Conservation (phyloP, 306 rosid species). For the Malus sieversii region DNA sequence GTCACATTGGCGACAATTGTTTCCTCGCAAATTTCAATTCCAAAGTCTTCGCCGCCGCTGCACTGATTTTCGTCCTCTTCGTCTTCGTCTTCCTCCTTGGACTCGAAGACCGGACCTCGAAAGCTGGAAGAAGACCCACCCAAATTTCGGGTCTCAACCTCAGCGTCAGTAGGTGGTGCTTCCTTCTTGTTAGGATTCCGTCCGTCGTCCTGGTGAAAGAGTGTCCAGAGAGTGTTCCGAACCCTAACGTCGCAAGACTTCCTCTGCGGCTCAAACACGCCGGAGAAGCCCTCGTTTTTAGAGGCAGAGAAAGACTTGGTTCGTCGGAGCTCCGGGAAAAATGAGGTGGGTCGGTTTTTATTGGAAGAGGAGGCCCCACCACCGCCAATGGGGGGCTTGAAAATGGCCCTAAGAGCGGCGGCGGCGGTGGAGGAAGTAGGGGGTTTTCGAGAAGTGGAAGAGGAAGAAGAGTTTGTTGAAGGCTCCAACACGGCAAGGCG, state of each 20-base stretch:
- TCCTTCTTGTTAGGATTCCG: conserved; percentile 50
- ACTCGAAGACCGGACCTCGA: conserved; percentile 49
- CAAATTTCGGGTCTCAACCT: conserved; percentile 31
- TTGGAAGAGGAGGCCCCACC: conserved; percentile 16
- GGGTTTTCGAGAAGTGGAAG: conserved; percentile 52
- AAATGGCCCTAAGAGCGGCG: conserved; percentile 86
- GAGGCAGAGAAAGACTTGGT: conserved; percentile 94
- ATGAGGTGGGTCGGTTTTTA: conserved; percentile 35
- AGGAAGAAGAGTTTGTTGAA: conserved; percentile 22
- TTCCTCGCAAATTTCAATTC: conserved; percentile 40
- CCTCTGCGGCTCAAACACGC: conserved; percentile 84
- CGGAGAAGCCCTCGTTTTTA: conserved; percentile 77
- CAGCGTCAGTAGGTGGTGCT: conserved; percentile 26
- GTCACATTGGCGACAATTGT: conserved; percentile 28
- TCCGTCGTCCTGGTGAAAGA: conserved; percentile 70
- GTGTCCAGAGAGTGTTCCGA: conserved; percentile 63
- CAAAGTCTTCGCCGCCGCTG: conserved; percentile 1
- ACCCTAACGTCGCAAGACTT: conserved; percentile 91
- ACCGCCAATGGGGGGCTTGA: conserved; percentile 42
- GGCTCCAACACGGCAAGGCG: conserved; percentile 91
- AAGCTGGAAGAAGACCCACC: conserved; percentile 40
- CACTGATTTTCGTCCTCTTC: conserved; percentile 17
- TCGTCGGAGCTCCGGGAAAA: conserved; percentile 87
- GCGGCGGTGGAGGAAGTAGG: conserved; percentile 83
- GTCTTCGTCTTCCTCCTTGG: conserved; percentile 39